Evolutionary conservation across 176 grass and related monocot species (phyloP).

Genomic region (Elymus sibiricus): DNA sequence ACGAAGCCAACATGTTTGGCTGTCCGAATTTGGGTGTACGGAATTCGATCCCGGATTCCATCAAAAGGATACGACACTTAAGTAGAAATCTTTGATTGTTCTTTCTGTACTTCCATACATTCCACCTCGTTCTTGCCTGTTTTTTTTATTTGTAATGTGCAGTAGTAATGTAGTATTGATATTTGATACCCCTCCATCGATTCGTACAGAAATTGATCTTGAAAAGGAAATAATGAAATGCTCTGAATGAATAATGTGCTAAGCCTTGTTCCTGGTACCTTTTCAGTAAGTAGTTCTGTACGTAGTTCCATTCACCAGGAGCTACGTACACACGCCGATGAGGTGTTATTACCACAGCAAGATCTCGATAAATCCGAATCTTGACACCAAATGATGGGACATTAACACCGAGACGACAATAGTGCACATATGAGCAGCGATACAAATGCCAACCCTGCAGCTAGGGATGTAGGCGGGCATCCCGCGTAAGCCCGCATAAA

Average conservation of each 20-base stretch:
- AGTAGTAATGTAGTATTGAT: background rate
- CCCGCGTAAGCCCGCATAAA: too few species aligned
- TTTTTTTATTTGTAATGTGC: background rate
- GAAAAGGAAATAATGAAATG: background rate
- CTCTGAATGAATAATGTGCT: slow-evolving; percentile 20
- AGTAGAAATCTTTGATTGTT: background rate
- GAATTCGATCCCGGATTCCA: too few species aligned
- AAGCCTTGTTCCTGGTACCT: background rate
- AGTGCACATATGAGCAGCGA: background rate
- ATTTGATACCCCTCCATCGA: background rate
- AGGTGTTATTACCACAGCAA: background rate
- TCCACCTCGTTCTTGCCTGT: background rate
- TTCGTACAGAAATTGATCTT: background rate
- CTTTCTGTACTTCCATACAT: background rate
- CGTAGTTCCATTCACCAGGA: slow-evolving; percentile 7
- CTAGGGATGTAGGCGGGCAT: too few species aligned
- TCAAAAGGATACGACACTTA: too few species aligned
- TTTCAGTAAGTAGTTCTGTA: too few species aligned
- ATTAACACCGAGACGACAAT: slow-evolving; percentile 18
- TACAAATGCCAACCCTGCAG: background rate
- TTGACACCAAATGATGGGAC: slow-evolving; percentile 16
- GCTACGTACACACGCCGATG: background rate
- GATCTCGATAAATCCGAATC: background rate
- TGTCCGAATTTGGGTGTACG: too few species aligned
- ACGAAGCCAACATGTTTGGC: too few species aligned